These are phyloP conservation scores for Pyrrhoderma lamaoense DNA, from an alignment of 1,284 basidiomycete genomes.

Conservation along the genomic window DNA sequence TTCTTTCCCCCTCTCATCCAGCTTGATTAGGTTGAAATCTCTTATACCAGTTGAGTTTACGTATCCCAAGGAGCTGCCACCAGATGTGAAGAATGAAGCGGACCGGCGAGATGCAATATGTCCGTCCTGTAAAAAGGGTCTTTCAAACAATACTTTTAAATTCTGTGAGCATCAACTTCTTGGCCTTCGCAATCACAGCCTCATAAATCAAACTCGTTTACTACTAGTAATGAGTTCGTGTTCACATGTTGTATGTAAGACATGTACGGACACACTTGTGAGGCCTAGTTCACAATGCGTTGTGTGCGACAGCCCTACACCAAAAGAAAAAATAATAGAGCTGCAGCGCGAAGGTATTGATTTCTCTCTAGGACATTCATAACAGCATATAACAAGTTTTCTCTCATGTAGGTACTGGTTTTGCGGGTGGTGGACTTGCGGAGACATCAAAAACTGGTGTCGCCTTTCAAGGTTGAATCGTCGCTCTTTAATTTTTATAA, in stretches of 20 bases:
- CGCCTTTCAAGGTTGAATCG: conserved; percentile 63
- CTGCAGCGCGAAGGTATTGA: conserved; percentile 69
- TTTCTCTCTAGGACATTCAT: background rate
- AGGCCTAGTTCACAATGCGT: conserved; percentile 70
- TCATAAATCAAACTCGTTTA: background rate
- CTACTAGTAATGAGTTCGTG: conserved; percentile 66
- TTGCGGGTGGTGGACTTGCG: conserved; percentile 85
- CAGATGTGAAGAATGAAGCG: conserved; percentile 36
- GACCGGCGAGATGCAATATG: conserved; percentile 63
- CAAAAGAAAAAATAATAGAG: conserved; percentile 65
- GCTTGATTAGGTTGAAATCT: conserved; percentile 55
- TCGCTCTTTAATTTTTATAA: background rate
- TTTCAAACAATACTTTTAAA: conserved; percentile 72
- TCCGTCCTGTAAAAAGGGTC: conserved; percentile 79
- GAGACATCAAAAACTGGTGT: conserved; percentile 68
- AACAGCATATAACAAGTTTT: too few species aligned
- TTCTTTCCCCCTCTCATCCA: background rate
- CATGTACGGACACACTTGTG: conserved; percentile 78
- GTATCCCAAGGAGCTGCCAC: conserved; percentile 33
- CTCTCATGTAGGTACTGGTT: conserved; percentile 66
- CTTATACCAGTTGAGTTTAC: conserved; percentile 73
- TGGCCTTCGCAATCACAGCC: background rate
- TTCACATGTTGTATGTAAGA: conserved; percentile 82
- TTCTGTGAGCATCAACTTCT: conserved; percentile 48
- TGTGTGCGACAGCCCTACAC: conserved; percentile 63